Base-by-base conservation (phyloP, 768 basidiomycete species). In the Mrakia blollopis region DNA sequence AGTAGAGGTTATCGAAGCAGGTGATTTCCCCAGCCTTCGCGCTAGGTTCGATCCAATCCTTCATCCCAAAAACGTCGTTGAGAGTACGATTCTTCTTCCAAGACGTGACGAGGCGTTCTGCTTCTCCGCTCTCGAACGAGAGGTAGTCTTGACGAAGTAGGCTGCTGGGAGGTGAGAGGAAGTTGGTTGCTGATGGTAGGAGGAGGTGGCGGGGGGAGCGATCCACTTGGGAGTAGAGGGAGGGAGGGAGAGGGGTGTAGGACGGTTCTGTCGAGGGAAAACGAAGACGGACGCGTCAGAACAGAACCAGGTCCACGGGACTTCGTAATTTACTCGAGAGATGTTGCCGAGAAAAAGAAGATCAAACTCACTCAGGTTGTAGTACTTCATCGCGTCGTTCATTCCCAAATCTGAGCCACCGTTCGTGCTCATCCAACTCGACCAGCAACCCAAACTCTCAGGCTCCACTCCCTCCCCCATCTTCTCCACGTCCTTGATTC, bases 241-340 rank as follows among this genome's bases (percentile, higher is more conserved):
- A 63, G 62, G 32, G 62, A 21, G 62, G 62, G 62, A 63, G 62
- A 16, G 62, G 62, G 62, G 62, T 63, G 62, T 16, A 37, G 62
- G 62, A 37, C 10, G 62, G 62, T 10, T 30, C 62, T 63, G 62
- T 61, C n/a, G n/a, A 8, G 3, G 11, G 60, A 13, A 7, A 50
- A 14, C 9, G 13, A 61, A 11, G 60, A n/a, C 6, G 1, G 62
- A 63, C 30, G 32, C 21, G 32, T 32, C 16, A 13, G 21, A 50
- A 41, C 11, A 11, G 39, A 41, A 5, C 11, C 11, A 41, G 39
- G n/a, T n/a, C n/a, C n/a, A n/a, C n/a, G n/a, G n/a, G n/a, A n/a
- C n/a, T n/a, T n/a, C n/a, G n/a, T n/a, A n/a, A n/a, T n/a, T n/a
- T n/a, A n/a, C n/a, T n/a, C n/a, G n/a, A n/a, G n/a, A 63, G 16